Conservation (phyloP, 352 stramenopile species). For the Globisporangium recalcitrans region DNA sequence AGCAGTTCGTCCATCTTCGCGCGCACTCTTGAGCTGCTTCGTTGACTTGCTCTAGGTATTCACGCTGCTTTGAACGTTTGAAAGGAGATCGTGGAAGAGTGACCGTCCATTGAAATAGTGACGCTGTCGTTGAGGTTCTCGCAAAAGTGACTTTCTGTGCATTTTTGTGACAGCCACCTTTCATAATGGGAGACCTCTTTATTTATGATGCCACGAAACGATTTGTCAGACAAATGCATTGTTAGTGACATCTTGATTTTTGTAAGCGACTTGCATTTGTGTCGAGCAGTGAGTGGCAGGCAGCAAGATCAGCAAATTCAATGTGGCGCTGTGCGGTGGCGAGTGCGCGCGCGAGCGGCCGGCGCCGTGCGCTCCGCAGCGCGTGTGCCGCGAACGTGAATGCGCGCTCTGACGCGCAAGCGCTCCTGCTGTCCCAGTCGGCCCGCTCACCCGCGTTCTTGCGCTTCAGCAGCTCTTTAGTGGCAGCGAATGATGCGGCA, state of each 20-base stretch:
- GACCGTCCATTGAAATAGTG: slow-evolving; percentile 5
- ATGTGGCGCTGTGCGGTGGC: slow-evolving; percentile 10
- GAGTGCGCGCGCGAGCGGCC: slow-evolving; percentile 7
- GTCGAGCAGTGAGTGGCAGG: background rate
- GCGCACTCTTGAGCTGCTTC: background rate
- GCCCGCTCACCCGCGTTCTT: background rate
- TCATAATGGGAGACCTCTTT: no score
- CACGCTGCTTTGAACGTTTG: slow-evolving; percentile 11
- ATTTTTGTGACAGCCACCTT: background rate
- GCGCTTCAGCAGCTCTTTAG: background rate
- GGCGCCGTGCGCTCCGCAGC: slow-evolving; percentile 7
- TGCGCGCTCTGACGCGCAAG: background rate
- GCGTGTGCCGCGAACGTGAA: background rate
- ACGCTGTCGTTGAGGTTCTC: background rate
- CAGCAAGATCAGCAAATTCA: slow-evolving; percentile 1
- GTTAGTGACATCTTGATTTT: no score
- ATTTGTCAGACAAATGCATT: no score
- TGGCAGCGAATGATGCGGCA: background rate
- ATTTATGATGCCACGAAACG: no score
- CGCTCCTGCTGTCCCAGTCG: background rate
- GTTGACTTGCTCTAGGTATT: background rate
- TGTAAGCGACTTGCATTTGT: background rate
- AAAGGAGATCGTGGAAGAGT: slow-evolving; percentile 9
- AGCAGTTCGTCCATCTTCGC: slow-evolving; percentile 17
- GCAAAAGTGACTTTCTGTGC: slow-evolving; percentile 2